These are phyloP conservation scores for Neurospora sp. DNA, from an alignment of 495 filamentous ascomycete species.

Conservation along the genomic window DNA sequence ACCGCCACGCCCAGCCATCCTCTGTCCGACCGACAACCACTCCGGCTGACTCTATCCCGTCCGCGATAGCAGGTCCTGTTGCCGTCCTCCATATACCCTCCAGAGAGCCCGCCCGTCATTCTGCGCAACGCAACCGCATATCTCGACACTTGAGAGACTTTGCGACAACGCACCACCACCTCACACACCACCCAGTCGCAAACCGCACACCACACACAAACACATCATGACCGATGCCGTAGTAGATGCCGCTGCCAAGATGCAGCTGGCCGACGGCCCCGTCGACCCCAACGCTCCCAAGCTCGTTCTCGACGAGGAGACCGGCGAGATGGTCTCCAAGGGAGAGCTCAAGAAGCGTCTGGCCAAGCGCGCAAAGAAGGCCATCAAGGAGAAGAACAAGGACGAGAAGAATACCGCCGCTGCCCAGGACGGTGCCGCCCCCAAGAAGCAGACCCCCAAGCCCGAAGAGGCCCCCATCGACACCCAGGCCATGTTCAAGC, in stretches of 20 bases:
- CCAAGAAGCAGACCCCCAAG: constrained; percentile 33
- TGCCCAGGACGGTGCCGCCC: constrained; percentile 21
- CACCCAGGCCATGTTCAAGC: constrained; percentile 69
- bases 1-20: not conserved
- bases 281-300: constrained; percentile 40
- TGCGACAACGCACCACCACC: not conserved
- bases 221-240: constrained; percentile 45
- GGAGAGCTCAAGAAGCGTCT: constrained; percentile 54
- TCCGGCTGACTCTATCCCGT: not conserved
- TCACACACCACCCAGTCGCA: not conserved
- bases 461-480: constrained; percentile 43
- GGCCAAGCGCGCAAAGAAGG: constrained; percentile 53
- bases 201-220: not conserved
- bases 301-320: constrained; percentile 54
- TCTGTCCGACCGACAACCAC: not conserved
- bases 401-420: constrained; percentile 9
- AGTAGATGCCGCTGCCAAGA: constrained; percentile 43
- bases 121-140: not conserved
- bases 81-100: not conserved
- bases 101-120: not conserved
- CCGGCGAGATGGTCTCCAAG: constrained; percentile 58
- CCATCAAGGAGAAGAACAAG: constrained; percentile 38
- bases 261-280: constrained; percentile 49
- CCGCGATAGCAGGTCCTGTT: not conserved
- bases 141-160: not conserved